These are phyloP conservation scores for Austropuccinia psidii DNA, from an alignment of 1,284 basidiomycete species.

Conservation along the genomic window DNA sequence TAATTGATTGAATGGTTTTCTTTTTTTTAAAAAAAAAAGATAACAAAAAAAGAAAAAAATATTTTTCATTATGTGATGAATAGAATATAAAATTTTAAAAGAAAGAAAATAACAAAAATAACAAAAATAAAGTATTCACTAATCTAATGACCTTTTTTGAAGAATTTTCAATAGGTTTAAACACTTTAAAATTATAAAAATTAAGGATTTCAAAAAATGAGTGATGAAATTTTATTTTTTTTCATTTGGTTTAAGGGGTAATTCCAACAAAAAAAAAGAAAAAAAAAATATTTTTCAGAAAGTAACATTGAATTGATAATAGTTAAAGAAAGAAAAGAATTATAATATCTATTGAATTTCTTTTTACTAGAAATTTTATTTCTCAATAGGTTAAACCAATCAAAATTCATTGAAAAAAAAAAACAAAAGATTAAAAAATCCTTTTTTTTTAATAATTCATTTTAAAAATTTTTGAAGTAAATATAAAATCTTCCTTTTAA, in stretches of 20 bases:
- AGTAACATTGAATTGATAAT: conserved; percentile 18
- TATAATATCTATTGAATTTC: conserved; percentile 18
- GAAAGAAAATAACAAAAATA: too few species aligned
- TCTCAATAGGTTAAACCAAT: conserved; percentile 16
- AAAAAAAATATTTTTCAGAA: conserved; percentile 28
- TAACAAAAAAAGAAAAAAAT: conserved; percentile 21
- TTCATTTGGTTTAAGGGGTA: conserved; percentile 33
- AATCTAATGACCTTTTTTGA: background rate
- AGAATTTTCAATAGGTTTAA: background rate
- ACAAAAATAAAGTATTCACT: conserved; percentile 4
- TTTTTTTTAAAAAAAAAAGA: conserved; percentile 12
- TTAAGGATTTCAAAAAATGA: conserved; percentile 6
- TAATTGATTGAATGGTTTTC: too few species aligned
- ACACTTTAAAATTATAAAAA: too few species aligned
- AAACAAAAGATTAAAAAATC: conserved; percentile 18
- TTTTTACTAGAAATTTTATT: conserved; percentile 21
- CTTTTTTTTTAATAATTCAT: background rate
- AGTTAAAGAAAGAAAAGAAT: conserved; percentile 21
- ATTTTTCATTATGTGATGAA: conserved; percentile 17
- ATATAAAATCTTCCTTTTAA: conserved; percentile 12
- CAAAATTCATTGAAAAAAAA: conserved; percentile 14
- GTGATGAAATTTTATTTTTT: conserved; percentile 4
- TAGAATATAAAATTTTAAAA: conserved; percentile 24
- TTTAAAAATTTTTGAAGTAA: background rate
- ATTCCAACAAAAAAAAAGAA: too few species aligned